These are phyloP conservation scores for Aurinia saxatilis DNA, from an alignment of 345 rosid species.

Conservation along the genomic window DNA sequence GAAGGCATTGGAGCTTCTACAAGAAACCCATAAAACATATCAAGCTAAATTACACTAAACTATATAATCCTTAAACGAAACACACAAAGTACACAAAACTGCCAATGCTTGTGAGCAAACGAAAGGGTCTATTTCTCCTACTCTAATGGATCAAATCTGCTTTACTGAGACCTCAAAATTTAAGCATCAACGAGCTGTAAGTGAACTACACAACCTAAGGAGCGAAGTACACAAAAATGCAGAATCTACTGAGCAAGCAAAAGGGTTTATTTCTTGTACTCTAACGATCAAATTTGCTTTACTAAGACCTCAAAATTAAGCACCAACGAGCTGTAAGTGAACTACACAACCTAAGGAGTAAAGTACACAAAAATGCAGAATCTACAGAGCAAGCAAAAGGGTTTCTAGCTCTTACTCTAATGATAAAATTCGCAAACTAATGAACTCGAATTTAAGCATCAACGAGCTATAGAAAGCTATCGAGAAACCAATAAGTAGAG, in stretches of 20 bases:
- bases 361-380: background rate
- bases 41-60: background rate
- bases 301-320: background rate
- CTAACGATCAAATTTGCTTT: background rate
- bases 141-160: background rate
- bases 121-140: background rate
- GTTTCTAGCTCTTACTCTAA: background rate
- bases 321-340: background rate
- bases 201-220: too few species aligned
- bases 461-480: too few species aligned
- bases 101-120: background rate
- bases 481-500: background rate
- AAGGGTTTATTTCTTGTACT: background rate
- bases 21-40: background rate
- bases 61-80: too few species aligned
- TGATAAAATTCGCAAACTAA: background rate
- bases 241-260: background rate
- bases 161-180: background rate
- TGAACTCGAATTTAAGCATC: background rate
- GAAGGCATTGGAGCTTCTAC: slow-evolving; percentile 37
- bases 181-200: background rate
- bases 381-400: background rate
- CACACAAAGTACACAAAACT: background rate
- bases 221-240: background rate
- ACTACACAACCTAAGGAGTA: too few species aligned